Evolutionary conservation across 2,329 filamentous ascomycete species (phyloP), one percentile per base, ranked within the genome.

Genomic region (Cryphonectria parasitica): DNA sequence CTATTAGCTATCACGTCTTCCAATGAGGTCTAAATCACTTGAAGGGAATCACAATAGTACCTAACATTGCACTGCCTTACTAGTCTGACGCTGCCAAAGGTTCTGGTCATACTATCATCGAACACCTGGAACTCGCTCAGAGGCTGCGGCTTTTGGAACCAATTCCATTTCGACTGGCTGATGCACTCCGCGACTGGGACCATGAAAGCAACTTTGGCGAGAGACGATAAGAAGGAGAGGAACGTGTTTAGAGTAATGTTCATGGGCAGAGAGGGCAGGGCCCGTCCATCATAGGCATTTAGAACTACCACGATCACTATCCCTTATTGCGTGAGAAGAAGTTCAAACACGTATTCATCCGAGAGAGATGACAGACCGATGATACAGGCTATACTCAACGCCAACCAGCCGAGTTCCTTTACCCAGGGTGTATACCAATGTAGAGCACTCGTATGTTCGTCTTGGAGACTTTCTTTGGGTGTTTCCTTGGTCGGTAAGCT

Each of bases 201-300:
- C 31, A 77, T 65, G 54, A 76, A 76, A 2, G 74, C 71, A 0
- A 74, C 69, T 17, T 76, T 74, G 13, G 74, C 73, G 11, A 76
- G 25, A 0, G 77, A 78, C 0, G 77, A 74, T 25, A 79, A 67
- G 66, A 79, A 67, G 66, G 76, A 76, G 11, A 78, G 67, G 8
- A 77, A 66, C 0, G 77, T 77, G 68, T 79, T 79, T 62, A 78
- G 74, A 0, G 76, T 78, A 19, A 77, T 64, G 4, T 75, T 75
- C 13, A 75, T 41, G 3, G 73, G 74, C 73, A 75, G 74, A 2
- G 72, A 69, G 1, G 76, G 76, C 7, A 75, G 71, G 0, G 73
- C 72, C n/a, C 74, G 71, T 34, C 74, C 74, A 45, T 79, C 70
- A 8, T 11, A 28, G 3, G 13, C n/a, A 19, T 31, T 31, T 22